Base-by-base conservation (phyloP, 306 rosid species). In the Rosa persica region DNA sequence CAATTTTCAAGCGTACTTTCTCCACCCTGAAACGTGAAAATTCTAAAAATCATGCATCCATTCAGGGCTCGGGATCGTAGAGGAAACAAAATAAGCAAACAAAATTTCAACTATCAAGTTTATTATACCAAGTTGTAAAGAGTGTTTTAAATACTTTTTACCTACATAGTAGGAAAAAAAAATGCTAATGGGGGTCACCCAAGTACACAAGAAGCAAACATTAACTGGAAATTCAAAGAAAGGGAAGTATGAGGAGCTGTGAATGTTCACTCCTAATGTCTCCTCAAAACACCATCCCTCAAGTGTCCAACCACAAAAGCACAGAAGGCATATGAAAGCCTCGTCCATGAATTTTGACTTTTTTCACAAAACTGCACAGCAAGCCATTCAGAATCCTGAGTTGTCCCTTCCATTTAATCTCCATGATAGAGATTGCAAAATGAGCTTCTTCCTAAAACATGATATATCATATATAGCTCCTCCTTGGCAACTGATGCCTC, bases 1-100 rank as follows among this genome's bases (percentile, higher is more conserved):
- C 99, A 96, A 60, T 96, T 93, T 77, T 93, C 96, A 72, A 96
- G 85, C 0, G 97, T 93, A 85, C 98, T 93, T 79, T 90, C 84
- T 77, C 98, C 99, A 12, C 98, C 98, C 99, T 91, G 89, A 57
- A 90, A 83, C 74, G 68, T 74, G 64, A 83, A 81, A 74, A 73
- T 11, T 78, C 65, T 70, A 77, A 76, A 81, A 81, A 81, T 67
- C 79, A 87, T 81, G 72, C 77, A 78, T 76, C 69, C 65, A 42
- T 72, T 19, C 44, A 46, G 36, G 13, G 46, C 17, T 47, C 22
- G 62, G 12, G 55, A 25, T 49, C 7, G 13, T 74, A 36, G 23
- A 49, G 57, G 15, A 74, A 74, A 58, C 55, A 43, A 74, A 43
- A 25, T 58, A 55, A 55, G 17, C 25, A 42, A 42, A 16, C 1